A percentile compares a stretch with the other conserved stretches of the same genome.
Conservation (phyloP, 2,329 filamentous ascomycete genomes). For the Fusarium lateritium region DNA sequence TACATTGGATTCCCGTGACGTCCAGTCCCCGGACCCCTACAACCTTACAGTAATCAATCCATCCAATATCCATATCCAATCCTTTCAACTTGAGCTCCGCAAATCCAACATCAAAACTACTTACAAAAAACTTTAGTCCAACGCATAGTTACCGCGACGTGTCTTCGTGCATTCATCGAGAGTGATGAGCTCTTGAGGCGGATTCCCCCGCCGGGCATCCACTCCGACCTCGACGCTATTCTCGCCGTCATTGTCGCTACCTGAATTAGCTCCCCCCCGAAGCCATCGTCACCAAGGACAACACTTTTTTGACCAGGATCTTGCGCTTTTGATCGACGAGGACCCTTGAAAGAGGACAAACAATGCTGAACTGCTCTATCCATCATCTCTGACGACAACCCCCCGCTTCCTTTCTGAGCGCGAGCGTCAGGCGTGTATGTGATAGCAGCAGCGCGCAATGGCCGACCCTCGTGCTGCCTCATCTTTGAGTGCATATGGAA, state of each 20-base stretch:
- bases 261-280: conserved; percentile 20
- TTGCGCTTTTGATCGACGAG: conserved; percentile 36
- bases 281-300: conserved; percentile 44
- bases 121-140: conserved; percentile 20
- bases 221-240: conserved; percentile 30
- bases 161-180: conserved; percentile 14
- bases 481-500: conserved; percentile 44
- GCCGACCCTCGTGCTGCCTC: conserved; percentile 45
- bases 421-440: conserved; percentile 42
- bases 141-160: conserved; percentile 21
- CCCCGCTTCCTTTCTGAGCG: conserved; percentile 33
- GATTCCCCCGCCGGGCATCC: conserved; percentile 40
- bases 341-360: conserved; percentile 42
- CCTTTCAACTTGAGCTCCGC: conserved; percentile 28
- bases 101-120: conserved; percentile 35
- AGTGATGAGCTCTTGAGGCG: conserved; percentile 45
- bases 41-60: conserved; percentile 1
- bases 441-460: conserved; percentile 45
- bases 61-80: conserved; percentile 30
- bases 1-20: conserved; percentile 34
- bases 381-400: conserved; percentile 40
- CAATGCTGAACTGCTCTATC: conserved; percentile 41
- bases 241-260: conserved; percentile 25
- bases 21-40: conserved; percentile 36
- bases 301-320: conserved; percentile 33